Percentiles rank a stretch among this genome's conserved stretches.
These are phyloP conservation scores for Firmiana major DNA, from an alignment of 345 rosid species.

Conservation along the genomic window DNA sequence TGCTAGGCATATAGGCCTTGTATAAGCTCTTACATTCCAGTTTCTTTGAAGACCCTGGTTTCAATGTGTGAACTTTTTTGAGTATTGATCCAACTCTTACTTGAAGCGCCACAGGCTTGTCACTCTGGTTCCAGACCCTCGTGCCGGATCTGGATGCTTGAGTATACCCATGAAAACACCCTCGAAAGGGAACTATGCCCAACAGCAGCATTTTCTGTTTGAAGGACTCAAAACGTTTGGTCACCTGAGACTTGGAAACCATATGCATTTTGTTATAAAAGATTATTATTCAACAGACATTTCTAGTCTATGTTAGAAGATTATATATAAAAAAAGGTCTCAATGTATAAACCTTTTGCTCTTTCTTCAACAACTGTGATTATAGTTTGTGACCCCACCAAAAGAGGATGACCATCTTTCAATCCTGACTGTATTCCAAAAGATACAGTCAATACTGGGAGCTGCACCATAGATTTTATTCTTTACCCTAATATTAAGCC, in stretches of 20 bases:
- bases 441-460: too few relatives aligned
- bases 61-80: slow-evolving; percentile 68
- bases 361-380: slow-evolving; percentile 21
- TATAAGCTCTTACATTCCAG: slow-evolving; percentile 66
- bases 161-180: slow-evolving; percentile 67
- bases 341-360: background rate
- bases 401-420: background rate
- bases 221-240: slow-evolving; percentile 33
- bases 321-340: background rate
- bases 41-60: slow-evolving; percentile 78
- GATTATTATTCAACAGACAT: background rate
- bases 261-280: slow-evolving; percentile 13
- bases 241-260: slow-evolving; percentile 33
- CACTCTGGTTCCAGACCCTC: slow-evolving; percentile 73
- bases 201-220: slow-evolving; percentile 38
- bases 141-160: slow-evolving; percentile 47
- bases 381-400: slow-evolving; percentile 9
- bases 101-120: slow-evolving; percentile 67
- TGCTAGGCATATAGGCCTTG: slow-evolving; percentile 61
- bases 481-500: slow-evolving; percentile 12
- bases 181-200: slow-evolving; percentile 36
- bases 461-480: background rate
- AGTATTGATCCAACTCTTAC: slow-evolving; percentile 77
- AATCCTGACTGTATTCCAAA: background rate
- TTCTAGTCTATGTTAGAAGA: background rate